These are phyloP conservation scores for Corynascus novoguineensis DNA, from an alignment of 495 filamentous ascomycete species.

Conservation along the genomic window DNA sequence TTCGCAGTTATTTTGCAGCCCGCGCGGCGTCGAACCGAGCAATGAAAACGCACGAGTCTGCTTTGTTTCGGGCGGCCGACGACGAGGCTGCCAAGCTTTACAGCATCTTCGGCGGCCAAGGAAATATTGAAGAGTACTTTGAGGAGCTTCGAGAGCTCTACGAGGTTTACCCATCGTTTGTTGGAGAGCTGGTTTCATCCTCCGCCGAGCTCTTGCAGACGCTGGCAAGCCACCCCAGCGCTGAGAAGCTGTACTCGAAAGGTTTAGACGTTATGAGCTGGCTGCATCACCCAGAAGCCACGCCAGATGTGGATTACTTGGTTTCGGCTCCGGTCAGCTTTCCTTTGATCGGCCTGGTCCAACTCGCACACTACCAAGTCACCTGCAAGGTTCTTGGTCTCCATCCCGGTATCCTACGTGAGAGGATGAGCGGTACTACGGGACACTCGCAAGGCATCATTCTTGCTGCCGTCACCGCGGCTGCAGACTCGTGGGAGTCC, in stretches of 20 bases:
- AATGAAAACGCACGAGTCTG: constrained; percentile 85
- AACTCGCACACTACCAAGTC: constrained; percentile 88
- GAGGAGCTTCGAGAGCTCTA: constrained; percentile 91
- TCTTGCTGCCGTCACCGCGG: constrained; percentile 85
- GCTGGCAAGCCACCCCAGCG: constrained; percentile 78
- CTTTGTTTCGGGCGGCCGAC: constrained; percentile 78
- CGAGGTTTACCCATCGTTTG: constrained; percentile 81
- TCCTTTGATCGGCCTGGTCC: constrained; percentile 91
- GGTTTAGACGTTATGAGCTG: constrained; percentile 90
- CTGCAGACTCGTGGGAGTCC: constrained; percentile 81
- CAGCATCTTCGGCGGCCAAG: constrained; percentile 95
- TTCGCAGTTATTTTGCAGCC: constrained; percentile 84
- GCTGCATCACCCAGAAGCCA: constrained; percentile 78
- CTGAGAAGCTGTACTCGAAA: constrained; percentile 92
- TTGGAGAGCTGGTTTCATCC: constrained; percentile 72
- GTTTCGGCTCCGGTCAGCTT: constrained; percentile 96
- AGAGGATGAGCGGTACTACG: constrained; percentile 77
- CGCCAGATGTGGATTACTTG: constrained; percentile 91
- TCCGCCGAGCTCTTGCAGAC: constrained; percentile 76
- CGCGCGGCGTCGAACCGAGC: constrained; percentile 74
- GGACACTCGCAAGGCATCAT: constrained; percentile 97
- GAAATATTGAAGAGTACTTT: constrained; percentile 99
- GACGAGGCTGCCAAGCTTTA: constrained; percentile 76
- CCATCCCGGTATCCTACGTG: constrained; percentile 77
- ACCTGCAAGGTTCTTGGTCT: constrained; percentile 84